These are phyloP conservation scores for Anisodus tanguticus DNA, from an alignment of 257 asterid genomes.

Conservation along the genomic window DNA sequence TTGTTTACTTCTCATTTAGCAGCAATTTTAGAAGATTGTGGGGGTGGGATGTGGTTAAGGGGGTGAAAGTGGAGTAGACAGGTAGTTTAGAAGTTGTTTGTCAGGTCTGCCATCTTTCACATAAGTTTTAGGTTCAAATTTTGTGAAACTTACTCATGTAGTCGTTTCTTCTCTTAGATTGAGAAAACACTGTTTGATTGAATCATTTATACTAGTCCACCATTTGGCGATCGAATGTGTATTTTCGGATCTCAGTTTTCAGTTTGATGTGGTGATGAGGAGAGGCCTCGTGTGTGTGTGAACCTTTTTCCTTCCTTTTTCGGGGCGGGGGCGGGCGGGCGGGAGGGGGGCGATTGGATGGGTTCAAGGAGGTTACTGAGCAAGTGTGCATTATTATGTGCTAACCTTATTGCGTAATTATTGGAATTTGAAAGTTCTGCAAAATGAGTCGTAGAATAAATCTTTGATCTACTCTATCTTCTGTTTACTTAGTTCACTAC, in stretches of 20 bases:
- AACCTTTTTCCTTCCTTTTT: background rate
- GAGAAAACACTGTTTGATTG: background rate
- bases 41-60: background rate
- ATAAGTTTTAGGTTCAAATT: background rate
- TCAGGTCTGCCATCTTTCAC: slow-evolving; percentile 4
- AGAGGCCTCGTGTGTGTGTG: background rate
- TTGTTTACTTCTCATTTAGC: slow-evolving; percentile 18
- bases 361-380: background rate
- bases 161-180: background rate
- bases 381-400: background rate
- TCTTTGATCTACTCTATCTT: background rate
- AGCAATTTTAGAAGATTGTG: background rate
- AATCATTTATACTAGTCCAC: background rate
- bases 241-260: background rate
- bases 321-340: background rate
- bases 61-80: background rate
- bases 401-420: background rate
- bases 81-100: background rate
- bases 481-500: slow-evolving; percentile 50
- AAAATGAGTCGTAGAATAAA: slow-evolving; percentile 1
- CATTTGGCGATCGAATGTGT: slow-evolving; percentile 5
- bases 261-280: background rate
- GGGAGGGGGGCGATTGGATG: background rate
- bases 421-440: background rate
- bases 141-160: background rate